phyloP scores from a whole-genome alignment of 2,329 filamentous ascomycete genomes.

The Pseudogymnoascus pannorum region DNA sequence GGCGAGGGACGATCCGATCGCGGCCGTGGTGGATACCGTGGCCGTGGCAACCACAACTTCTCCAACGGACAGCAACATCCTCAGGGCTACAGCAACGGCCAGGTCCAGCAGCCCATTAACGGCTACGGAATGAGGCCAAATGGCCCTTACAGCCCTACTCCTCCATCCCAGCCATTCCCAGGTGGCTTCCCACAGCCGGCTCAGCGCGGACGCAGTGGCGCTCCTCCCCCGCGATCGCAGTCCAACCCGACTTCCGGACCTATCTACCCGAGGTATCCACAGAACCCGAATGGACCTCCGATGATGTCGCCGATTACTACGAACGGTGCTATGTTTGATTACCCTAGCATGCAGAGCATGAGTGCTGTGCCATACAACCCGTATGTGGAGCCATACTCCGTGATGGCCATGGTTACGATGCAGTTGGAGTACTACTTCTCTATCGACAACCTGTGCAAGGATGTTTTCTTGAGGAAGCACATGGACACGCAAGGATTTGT shows the following conservation, averaged over 20 bases:
- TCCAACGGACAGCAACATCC: slow-evolving; percentile 27
- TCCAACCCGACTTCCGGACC: slow-evolving; percentile 48
- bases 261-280: slow-evolving; percentile 38
- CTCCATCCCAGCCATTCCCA: slow-evolving; percentile 29
- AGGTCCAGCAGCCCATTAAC: slow-evolving; percentile 25
- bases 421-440: slow-evolving; percentile 93
- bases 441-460: slow-evolving; percentile 89
- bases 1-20: slow-evolving; percentile 34
- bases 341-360: slow-evolving; percentile 46
- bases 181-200: slow-evolving; percentile 27
- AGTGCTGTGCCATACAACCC: slow-evolving; percentile 50
- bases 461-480: slow-evolving; percentile 75
- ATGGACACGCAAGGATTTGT: slow-evolving; percentile 98
- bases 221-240: slow-evolving; percentile 44
- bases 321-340: slow-evolving; percentile 49
- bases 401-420: slow-evolving; percentile 35
- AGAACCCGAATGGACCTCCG: slow-evolving; percentile 29
- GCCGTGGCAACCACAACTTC: slow-evolving; percentile 34
- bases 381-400: slow-evolving; percentile 49
- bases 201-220: slow-evolving; percentile 40
- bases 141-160: slow-evolving; percentile 31
- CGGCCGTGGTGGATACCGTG: slow-evolving; percentile 38
- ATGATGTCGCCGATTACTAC: slow-evolving; percentile 38
- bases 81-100: slow-evolving; percentile 35
- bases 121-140: slow-evolving; percentile 24